phyloP scores from a whole-genome alignment of 2,329 filamentous ascomycete genomes.

The Fusarium nanum region DNA sequence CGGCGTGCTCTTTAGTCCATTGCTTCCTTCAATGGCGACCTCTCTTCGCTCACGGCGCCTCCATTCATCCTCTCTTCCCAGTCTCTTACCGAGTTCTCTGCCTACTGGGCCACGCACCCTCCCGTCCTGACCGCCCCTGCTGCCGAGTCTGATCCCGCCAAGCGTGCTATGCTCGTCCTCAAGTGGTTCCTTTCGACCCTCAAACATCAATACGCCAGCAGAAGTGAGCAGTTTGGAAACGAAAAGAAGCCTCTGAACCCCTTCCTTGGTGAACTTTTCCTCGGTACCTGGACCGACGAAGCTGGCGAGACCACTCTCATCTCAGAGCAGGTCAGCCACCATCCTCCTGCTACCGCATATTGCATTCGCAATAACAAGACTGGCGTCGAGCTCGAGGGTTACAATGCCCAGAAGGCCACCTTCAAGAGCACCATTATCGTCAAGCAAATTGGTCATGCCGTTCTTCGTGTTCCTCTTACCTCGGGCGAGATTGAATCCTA shows the following conservation, averaged over 20 bases:
- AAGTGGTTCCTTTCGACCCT: conserved; percentile 96
- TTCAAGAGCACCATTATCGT: conserved; percentile 95
- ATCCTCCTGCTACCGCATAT: conserved; percentile 95
- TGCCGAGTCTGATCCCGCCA: conserved; percentile 80
- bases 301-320: conserved; percentile 86
- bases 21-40: conserved; percentile 83
- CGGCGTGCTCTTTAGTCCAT: conserved; percentile 66
- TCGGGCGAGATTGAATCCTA: conserved; percentile 72
- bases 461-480: conserved; percentile 75
- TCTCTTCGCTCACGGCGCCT: conserved; percentile 82
- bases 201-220: conserved; percentile 82
- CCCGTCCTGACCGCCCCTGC: conserved; percentile 84
- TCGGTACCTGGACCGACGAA: conserved; percentile 88
- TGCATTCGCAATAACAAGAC: conserved; percentile 88
- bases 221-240: conserved; percentile 83
- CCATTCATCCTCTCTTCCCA: conserved; percentile 85
- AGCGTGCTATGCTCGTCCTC: conserved; percentile 86
- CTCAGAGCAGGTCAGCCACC: conserved; percentile 95
- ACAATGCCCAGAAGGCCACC: conserved; percentile 96
- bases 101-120: conserved; percentile 86
- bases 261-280: conserved; percentile 93
- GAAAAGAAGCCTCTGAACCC: conserved; percentile 99
- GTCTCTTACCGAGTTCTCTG: conserved; percentile 82
- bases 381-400: conserved; percentile 83
- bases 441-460: conserved; percentile 91